Base-by-base conservation (phyloP, 495 filamentous ascomycete species). In the Tuber brumale region DNA sequence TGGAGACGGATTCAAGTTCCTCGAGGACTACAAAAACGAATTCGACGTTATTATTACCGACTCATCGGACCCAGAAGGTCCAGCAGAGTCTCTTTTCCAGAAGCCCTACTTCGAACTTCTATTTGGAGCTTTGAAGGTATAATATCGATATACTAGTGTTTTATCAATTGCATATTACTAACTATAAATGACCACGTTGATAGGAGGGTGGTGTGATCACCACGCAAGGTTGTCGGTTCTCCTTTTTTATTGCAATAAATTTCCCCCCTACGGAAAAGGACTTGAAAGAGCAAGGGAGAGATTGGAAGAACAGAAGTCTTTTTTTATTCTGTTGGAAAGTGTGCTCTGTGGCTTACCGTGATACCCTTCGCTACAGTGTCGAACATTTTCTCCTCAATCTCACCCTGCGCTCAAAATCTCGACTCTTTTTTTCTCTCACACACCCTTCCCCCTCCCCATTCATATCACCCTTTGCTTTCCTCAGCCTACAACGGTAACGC, bases 11-110 rank as follows among this genome's bases (percentile, higher is more conserved):
- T 98, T 99, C 89, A 93, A 97, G 88, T 99, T 97, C 87, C 88
- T 99, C 73, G 90, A 92, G 85, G 89, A 94, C 80, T 91, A 91
- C 86, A 93, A 94, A 89, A 94, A 97, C 87, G 90, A 92, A 82
- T 99, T 97, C 83, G 95, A 99, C 84, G 93, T 99, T 81, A 99
- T 99, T 87, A 99, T 99, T 88, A 99, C 95, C 75, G 95, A 99
- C 85, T 97, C 93, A 75, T 95, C 92, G 57, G 95, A 99, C 85
- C 95, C 95, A 44, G 96, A 98, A 85, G 95, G 95, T 74, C 95
- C 95, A 41, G 95, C 95, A 76, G 95, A 97, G 89, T 89, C 87
- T 75, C 89, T 99, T 73, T 99, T 99, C 91, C 90, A 98, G 90
- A 97, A 97, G 88, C 91, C 94, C 71, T 99, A 98, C 89, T 99